A percentile compares a stretch with the other conserved stretches of the same genome.
These are phyloP conservation scores for Strobilomyces echinocephalus DNA, from an alignment of 768 basidiomycete species.

Conservation along the genomic window DNA sequence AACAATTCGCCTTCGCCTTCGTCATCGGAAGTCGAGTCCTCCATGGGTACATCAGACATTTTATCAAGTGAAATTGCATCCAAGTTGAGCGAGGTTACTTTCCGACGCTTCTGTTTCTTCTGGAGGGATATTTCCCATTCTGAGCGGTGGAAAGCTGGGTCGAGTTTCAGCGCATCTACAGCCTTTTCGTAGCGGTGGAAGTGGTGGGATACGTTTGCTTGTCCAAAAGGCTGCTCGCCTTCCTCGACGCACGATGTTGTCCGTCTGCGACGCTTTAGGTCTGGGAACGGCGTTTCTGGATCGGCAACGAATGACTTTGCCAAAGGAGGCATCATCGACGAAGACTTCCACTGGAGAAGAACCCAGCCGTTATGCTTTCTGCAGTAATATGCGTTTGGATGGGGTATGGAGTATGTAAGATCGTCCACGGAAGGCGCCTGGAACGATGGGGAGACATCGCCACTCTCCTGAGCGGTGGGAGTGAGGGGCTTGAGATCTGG, in stretches of 20 bases:
- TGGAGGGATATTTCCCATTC: slow-evolving; percentile 54
- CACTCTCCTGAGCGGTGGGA: slow-evolving; percentile 21
- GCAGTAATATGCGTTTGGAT: slow-evolving; percentile 81
- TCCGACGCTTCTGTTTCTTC: slow-evolving; percentile 52
- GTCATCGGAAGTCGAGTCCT: slow-evolving; percentile 29
- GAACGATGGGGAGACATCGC: slow-evolving; percentile 12
- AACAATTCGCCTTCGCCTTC: slow-evolving; percentile 58
- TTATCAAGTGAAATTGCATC: slow-evolving; percentile 21
- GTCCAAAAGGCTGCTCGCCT: slow-evolving; percentile 42
- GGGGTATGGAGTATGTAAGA: slow-evolving; percentile 65
- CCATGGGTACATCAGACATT: slow-evolving; percentile 29
- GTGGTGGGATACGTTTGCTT: slow-evolving; percentile 67
- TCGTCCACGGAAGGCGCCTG: slow-evolving; percentile 55
- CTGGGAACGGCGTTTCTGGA: slow-evolving; percentile 47
- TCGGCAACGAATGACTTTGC: slow-evolving; percentile 47
- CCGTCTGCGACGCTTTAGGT: slow-evolving; percentile 46
- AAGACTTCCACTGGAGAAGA: slow-evolving; percentile 64
- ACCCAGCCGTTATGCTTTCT: slow-evolving; percentile 81
- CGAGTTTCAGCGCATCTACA: slow-evolving; percentile 64
- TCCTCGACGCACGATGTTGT: slow-evolving; percentile 51
- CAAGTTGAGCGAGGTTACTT: slow-evolving; percentile 39
- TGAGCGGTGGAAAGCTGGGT: slow-evolving; percentile 53
- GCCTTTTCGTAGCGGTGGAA: slow-evolving; percentile 73
- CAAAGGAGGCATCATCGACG: slow-evolving; percentile 57
- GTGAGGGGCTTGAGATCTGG: slow-evolving; percentile 29